Evolutionary conservation across 1,284 basidiomycete genomes (phyloP).

Genomic region (Earliella scabrosa): DNA sequence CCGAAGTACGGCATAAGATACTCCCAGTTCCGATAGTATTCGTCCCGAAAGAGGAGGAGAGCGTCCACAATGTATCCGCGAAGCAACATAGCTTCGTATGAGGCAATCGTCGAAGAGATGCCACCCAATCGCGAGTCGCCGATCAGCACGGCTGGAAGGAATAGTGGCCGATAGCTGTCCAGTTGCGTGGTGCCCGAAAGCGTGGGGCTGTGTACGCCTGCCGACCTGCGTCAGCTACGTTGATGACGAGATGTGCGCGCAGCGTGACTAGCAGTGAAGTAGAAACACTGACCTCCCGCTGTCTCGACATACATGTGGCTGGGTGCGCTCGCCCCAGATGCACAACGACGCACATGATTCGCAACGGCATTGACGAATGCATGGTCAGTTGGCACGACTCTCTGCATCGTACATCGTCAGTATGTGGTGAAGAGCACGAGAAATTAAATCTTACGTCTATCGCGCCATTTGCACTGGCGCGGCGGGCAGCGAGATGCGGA

Average conservation of each 20-base stretch:
- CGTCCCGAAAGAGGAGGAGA: conserved; percentile 87
- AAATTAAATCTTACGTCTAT: conserved; percentile 22
- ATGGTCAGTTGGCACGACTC: conserved; percentile 56
- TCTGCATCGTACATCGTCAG: neutral
- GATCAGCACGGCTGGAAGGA: conserved; percentile 87
- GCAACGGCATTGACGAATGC: conserved; percentile 75
- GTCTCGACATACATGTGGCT: conserved; percentile 90
- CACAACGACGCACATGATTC: conserved; percentile 60
- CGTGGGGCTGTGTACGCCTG: conserved; percentile 93
- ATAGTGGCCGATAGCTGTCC: conserved; percentile 83
- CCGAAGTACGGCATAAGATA: conserved; percentile 84
- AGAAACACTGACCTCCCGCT: conserved; percentile 81
- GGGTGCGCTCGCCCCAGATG: conserved; percentile 33
- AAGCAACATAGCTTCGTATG: conserved; percentile 91
- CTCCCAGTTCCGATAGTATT: conserved; percentile 86
- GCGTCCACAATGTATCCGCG: conserved; percentile 91
- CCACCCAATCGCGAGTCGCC: conserved; percentile 92
- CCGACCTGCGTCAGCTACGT: conserved; percentile 2
- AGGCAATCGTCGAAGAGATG: conserved; percentile 92
- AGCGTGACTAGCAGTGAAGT: too few relatives aligned
- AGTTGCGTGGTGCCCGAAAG: conserved; percentile 87
- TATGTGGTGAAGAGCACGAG: too few relatives aligned
- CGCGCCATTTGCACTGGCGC: conserved; percentile 50
- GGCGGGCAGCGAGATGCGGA: conserved; percentile 86
- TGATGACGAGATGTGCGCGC: neutral